Percentiles rank a stretch among this genome's conserved stretches.
These are phyloP conservation scores for Syzygium aqueum DNA, from an alignment of 345 rosid genomes.

Conservation along the genomic window DNA sequence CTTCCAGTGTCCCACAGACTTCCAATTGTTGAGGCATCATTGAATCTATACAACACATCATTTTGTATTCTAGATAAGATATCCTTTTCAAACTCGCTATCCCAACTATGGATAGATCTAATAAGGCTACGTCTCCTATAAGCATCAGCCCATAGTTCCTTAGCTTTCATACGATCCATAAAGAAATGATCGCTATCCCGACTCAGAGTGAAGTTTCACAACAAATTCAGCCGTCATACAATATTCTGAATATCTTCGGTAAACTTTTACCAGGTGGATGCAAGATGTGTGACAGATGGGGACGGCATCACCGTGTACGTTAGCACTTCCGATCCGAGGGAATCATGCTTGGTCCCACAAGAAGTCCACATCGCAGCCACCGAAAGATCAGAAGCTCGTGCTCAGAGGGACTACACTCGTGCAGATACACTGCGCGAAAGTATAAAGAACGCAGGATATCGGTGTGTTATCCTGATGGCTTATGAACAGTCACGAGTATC, in stretches of 20 bases:
- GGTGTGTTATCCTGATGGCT: constrained; percentile 21
- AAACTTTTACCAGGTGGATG: constrained; percentile 51
- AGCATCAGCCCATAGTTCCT: not conserved
- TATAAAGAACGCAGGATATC: constrained; percentile 59
- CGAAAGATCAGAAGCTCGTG: constrained; percentile 53
- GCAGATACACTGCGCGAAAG: constrained; percentile 64
- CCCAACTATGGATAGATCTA: not conserved
- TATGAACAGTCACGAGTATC: not conserved
- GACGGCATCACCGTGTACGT: constrained; percentile 74
- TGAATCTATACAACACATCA: not conserved
- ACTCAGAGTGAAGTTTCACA: not conserved
- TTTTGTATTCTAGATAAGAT: not conserved
- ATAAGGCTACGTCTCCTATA: not conserved
- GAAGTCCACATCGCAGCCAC: constrained; percentile 48
- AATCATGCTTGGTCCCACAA: constrained; percentile 54
- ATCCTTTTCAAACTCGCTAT: not conserved
- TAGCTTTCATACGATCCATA: not conserved
- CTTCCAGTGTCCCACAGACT: not conserved
- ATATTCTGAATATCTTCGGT: not conserved
- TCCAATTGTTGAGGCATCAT: not conserved
- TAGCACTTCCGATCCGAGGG: constrained; percentile 40
- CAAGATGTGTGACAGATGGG: constrained; percentile 71
- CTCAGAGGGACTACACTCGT: constrained; percentile 33
- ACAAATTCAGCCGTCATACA: not conserved
- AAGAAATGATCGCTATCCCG: not conserved